Conservation (phyloP, 129 eudicot genomes). For the Tanacetum coccineum region DNA sequence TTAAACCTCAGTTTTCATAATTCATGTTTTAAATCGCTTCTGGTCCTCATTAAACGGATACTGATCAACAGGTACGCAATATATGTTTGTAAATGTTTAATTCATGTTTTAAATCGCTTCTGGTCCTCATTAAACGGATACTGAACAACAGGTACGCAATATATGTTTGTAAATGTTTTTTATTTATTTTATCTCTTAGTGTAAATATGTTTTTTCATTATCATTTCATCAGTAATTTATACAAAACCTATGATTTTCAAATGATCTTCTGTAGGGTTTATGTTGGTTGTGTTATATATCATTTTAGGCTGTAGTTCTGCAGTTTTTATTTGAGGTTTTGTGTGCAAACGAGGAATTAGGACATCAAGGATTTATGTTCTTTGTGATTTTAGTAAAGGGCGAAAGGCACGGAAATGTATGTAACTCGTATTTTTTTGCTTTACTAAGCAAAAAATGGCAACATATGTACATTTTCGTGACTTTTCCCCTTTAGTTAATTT, state of each 20-base stretch:
- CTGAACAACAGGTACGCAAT: slow-evolving; percentile 12
- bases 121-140: slow-evolving; percentile 10
- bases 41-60: slow-evolving; percentile 9
- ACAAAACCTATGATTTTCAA: not conserved
- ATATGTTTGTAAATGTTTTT: not conserved
- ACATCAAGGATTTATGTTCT: slow-evolving; percentile 3
- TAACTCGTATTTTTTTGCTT: too few relatives aligned
- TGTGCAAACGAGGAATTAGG: not conserved
- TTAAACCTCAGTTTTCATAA: slow-evolving; percentile 15
- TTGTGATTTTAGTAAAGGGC: too few relatives aligned
- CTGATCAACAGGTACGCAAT: slow-evolving; percentile 14
- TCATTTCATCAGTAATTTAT: not conserved
- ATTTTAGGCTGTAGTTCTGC: not conserved
- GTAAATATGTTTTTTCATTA: slow-evolving; percentile 10
- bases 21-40: slow-evolving; percentile 14
- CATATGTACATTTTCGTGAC: too few relatives aligned
- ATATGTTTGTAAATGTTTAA: too few relatives aligned
- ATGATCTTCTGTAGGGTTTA: too few relatives aligned
- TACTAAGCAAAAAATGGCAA: too few relatives aligned
- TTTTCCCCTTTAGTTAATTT: not conserved
- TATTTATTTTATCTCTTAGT: not conserved
- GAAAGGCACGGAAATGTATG: too few relatives aligned
- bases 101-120: slow-evolving; percentile 13
- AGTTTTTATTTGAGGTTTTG: not conserved
- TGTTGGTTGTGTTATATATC: not conserved